Percentiles rank a stretch among this genome's conserved stretches.
Evolutionary conservation across 306 rosid species (phyloP).

Genomic region (Begonia loranthoides): DNA sequence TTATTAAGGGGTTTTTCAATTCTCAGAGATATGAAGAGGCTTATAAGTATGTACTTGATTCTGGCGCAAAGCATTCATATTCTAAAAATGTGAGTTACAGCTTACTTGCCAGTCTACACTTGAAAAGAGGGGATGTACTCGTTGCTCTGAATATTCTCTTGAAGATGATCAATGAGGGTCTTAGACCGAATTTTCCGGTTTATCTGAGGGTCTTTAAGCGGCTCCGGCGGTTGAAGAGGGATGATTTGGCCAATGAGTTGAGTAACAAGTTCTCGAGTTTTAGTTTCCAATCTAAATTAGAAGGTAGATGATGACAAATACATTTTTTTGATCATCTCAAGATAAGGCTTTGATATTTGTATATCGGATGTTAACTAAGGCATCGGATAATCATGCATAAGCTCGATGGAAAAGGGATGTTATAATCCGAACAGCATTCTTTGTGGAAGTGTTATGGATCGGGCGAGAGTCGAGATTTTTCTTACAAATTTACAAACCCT

Average conservation of each 20-base stretch:
- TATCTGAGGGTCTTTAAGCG: slow-evolving; percentile 21
- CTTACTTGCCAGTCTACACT: slow-evolving; percentile 57
- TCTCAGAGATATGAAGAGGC: slow-evolving; percentile 42
- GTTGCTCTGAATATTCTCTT: slow-evolving; percentile 32
- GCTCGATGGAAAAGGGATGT: too few species aligned
- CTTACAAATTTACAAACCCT: too few species aligned
- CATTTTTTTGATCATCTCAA: too few species aligned
- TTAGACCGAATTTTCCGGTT: slow-evolving; percentile 40
- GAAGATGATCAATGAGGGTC: slow-evolving; percentile 60
- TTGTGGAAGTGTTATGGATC: too few species aligned
- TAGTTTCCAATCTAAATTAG: slow-evolving; percentile 8
- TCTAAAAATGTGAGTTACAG: slow-evolving; percentile 37
- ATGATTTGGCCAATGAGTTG: slow-evolving; percentile 38
- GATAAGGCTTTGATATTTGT: too few species aligned
- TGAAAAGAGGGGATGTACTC: slow-evolving; percentile 32
- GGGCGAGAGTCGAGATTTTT: too few species aligned
- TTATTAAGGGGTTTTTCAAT: slow-evolving; percentile 49
- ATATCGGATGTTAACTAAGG: too few species aligned
- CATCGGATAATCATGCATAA: too few species aligned
- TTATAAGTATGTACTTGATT: slow-evolving; percentile 30
- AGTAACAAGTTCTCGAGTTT: slow-evolving; percentile 23
- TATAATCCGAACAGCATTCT: too few species aligned
- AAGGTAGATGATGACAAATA: slow-evolving; percentile 5
- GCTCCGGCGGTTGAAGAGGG: slow-evolving; percentile 26
- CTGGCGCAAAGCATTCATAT: slow-evolving; percentile 17